These are phyloP conservation scores for Globisporangium spiculum DNA, from an alignment of 352 stramenopile species.

Conservation along the genomic window DNA sequence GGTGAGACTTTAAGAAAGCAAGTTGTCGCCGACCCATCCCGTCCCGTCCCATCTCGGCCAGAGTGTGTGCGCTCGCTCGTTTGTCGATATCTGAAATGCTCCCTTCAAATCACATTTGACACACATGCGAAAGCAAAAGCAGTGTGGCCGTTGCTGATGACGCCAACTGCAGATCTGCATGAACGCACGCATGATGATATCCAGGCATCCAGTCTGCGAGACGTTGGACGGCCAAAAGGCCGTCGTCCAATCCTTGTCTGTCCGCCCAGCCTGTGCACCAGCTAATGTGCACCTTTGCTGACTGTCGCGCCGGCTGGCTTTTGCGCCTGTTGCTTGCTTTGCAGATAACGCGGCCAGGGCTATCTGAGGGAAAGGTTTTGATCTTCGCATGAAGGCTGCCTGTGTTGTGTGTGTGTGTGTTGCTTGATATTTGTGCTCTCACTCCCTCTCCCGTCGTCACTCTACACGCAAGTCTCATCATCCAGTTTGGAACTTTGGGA, in stretches of 20 bases:
- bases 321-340: background rate
- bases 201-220: background rate
- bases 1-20: background rate
- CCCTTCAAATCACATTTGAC: too few relatives aligned
- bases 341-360: background rate
- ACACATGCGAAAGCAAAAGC: too few relatives aligned
- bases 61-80: background rate
- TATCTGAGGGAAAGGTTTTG: too few relatives aligned
- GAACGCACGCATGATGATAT: background rate
- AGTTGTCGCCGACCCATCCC: background rate
- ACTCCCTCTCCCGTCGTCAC: background rate
- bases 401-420: background rate
- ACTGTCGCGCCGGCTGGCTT: background rate
- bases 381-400: too few relatives aligned
- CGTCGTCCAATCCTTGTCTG: too few relatives aligned
- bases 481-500: background rate
- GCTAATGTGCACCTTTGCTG: background rate
- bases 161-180: too few relatives aligned
- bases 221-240: background rate
- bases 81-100: background rate
- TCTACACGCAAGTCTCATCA: background rate
- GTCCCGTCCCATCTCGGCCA: background rate
- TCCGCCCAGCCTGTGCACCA: background rate
- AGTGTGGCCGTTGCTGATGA: too few relatives aligned
- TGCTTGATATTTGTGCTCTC: background rate